Base-by-base conservation (phyloP, 2,329 filamentous ascomycete genomes). In the Pestalotiopsis sp. region DNA sequence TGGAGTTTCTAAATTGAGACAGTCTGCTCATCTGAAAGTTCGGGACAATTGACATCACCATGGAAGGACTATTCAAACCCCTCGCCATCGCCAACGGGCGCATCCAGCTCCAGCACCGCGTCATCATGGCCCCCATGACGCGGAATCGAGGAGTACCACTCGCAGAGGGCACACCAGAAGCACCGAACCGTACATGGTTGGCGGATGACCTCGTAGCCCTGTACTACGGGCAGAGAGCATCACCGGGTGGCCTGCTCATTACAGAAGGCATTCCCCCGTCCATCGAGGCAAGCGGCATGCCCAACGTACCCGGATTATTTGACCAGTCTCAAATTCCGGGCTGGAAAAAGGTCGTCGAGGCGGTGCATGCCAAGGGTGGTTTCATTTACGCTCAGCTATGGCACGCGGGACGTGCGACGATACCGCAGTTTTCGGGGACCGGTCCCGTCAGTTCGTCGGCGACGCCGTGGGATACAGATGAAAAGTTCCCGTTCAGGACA, bases 371-470 rank as follows among this genome's bases (percentile, higher is more conserved):
- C 36, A 89, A 89, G 74, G 85, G 85, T 27, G 84, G 82, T 27
- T 86, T 83, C 73, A 88, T 91, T 70, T 91, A 84, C 78, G 73
- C 84, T 4, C 90, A 91, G 76, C 79, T 92, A 2, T 91, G 88
- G 88, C 85, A 85, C 1, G 77, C 89, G 0, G 90, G 90, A 4
- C 84, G 90, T 23, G 74, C 73, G 7, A 73, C 70, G 13, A 66
- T 73, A 5, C 72, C 71, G 25, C 68, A 73, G 31, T 69, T 72
- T 49, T 71, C 72, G 6, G 69, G 71, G 1, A 66, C 58, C n/a
- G 59, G 61, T 7, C 64, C 68, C n/a, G 56, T 71, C 12, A 70
- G 71, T 41, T 58, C 71, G 2, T 68, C 67, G 6, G 58, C 71
- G 2, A 70, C 67, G 36, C 66, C 69, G 1, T 73, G 69, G 71